These are phyloP conservation scores for Salmacisia buchloeana DNA, from an alignment of 1,284 basidiomycete species.

Conservation along the genomic window DNA sequence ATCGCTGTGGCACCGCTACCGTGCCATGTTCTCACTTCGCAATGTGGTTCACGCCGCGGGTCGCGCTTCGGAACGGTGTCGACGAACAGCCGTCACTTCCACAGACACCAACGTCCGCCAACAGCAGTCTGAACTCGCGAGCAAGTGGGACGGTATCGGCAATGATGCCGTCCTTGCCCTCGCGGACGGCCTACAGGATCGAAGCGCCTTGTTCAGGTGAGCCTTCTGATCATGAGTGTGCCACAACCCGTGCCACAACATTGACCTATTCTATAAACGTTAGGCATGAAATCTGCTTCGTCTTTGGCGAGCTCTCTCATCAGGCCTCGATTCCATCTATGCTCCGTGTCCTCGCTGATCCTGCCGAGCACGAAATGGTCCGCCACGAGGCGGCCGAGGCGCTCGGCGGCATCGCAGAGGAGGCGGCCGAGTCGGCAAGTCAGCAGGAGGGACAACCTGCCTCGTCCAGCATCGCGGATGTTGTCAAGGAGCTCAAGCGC, in stretches of 20 bases:
- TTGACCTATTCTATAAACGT: conserved; percentile 11
- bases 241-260: background rate
- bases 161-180: conserved; percentile 76
- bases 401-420: conserved; percentile 87
- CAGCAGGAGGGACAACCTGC: conserved; percentile 20
- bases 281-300: conserved; percentile 96
- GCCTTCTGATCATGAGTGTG: conserved; percentile 35
- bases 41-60: conserved; percentile 38
- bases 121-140: background rate
- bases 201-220: conserved; percentile 80
- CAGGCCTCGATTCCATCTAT: conserved; percentile 81
- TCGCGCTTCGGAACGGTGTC: conserved; percentile 5
- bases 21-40: conserved; percentile 95
- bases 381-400: conserved; percentile 98
- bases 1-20: conserved; percentile 86
- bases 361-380: conserved; percentile 87
- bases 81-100: background rate
- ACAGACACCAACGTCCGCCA: background rate
- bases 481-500: conserved; percentile 75
- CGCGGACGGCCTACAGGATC: conserved; percentile 76
- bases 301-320: conserved; percentile 92
- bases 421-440: conserved; percentile 55
- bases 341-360: conserved; percentile 68
- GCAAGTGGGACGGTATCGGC: conserved; percentile 12
- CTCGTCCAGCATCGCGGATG: conserved; percentile 54